A percentile compares a stretch with the other conserved stretches of the same genome.
Conservation (phyloP, 2,329 filamentous ascomycete genomes). For the Akanthomyces dipterigenus region DNA sequence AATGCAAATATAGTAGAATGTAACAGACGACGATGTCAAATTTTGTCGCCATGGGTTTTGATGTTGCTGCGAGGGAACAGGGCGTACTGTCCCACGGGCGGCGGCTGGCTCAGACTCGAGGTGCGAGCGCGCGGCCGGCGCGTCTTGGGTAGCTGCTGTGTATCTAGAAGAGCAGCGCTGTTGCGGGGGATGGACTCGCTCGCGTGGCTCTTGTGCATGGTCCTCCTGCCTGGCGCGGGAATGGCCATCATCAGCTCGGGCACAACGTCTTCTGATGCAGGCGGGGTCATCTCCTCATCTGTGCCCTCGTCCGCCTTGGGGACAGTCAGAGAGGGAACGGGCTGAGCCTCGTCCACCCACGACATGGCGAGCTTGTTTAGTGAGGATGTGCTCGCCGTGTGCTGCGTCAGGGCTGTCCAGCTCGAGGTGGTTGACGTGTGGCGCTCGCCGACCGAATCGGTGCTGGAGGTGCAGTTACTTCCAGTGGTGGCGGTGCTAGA, state of each 20-base stretch:
- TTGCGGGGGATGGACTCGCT: constrained; percentile 31
- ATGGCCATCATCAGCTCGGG: constrained; percentile 29
- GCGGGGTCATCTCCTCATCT: constrained; percentile 19
- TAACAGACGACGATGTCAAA: not conserved
- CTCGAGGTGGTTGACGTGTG: constrained; percentile 49
- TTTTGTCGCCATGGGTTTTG: constrained; percentile 18
- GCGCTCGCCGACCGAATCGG: constrained; percentile 40
- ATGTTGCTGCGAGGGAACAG: constrained; percentile 35
- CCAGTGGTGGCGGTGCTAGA: constrained; percentile 50
- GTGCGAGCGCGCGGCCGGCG: constrained; percentile 38
- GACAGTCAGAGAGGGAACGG: constrained; percentile 17
- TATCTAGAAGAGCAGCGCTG: constrained; percentile 21
- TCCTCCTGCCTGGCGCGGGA: constrained; percentile 17
- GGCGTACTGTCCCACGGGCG: constrained; percentile 41
- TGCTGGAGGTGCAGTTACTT: constrained; percentile 38
- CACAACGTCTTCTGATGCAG: constrained; percentile 23
- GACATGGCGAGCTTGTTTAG: constrained; percentile 28
- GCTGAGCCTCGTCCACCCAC: constrained; percentile 27
- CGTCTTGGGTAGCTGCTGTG: constrained; percentile 24
- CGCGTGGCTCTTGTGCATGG: constrained; percentile 30
- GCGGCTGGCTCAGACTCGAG: constrained; percentile 37
- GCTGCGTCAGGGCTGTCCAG: constrained; percentile 46
- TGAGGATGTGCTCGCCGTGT: constrained; percentile 47
- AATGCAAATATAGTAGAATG: not conserved
- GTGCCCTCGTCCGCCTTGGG: not conserved